A percentile compares a stretch with the other conserved stretches of the same genome.
Evolutionary conservation across 495 filamentous ascomycete genomes (phyloP).

Genomic region (Bombardia bombarda): DNA sequence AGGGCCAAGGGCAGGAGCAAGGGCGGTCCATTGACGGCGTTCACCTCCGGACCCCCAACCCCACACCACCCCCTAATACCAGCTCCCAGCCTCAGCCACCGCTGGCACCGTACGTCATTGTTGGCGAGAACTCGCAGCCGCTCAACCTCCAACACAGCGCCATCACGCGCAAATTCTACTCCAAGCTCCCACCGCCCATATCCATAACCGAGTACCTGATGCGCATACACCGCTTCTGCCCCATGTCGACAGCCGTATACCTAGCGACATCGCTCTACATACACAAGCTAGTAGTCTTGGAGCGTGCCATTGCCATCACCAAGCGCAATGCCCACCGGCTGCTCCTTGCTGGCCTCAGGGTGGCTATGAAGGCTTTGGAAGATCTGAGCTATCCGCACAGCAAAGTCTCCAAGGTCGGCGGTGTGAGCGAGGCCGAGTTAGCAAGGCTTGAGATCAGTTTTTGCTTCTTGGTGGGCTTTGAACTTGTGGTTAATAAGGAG

Average conservation of each 20-base stretch:
- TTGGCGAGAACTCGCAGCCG: constrained; percentile 54
- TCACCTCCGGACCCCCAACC: constrained; percentile 25
- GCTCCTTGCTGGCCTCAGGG: constrained; percentile 71
- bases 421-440: constrained; percentile 72
- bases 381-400: constrained; percentile 79
- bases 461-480: constrained; percentile 77
- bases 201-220: constrained; percentile 75
- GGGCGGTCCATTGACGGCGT: constrained; percentile 37
- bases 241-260: constrained; percentile 93
- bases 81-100: constrained; percentile 10
- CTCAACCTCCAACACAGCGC: constrained; percentile 64
- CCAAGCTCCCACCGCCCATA: constrained; percentile 74
- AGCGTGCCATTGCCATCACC: constrained; percentile 67
- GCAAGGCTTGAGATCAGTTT: constrained; percentile 83
- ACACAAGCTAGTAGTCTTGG: constrained; percentile 64
- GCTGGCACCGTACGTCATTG: constrained; percentile 43
- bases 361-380: constrained; percentile 89
- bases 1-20: not conserved
- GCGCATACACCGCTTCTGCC: constrained; percentile 83
- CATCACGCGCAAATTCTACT: constrained; percentile 85
- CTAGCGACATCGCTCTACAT: constrained; percentile 92
- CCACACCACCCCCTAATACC: constrained; percentile 10
- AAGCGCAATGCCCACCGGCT: constrained; percentile 80
- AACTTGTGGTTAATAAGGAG: constrained; percentile 61
- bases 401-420: constrained; percentile 81